Evolutionary conservation across 192 early-diverging fungal genomes (phyloP), one percentile per base, ranked within the genome.

Genomic region (Rhizophagus clarus): DNA sequence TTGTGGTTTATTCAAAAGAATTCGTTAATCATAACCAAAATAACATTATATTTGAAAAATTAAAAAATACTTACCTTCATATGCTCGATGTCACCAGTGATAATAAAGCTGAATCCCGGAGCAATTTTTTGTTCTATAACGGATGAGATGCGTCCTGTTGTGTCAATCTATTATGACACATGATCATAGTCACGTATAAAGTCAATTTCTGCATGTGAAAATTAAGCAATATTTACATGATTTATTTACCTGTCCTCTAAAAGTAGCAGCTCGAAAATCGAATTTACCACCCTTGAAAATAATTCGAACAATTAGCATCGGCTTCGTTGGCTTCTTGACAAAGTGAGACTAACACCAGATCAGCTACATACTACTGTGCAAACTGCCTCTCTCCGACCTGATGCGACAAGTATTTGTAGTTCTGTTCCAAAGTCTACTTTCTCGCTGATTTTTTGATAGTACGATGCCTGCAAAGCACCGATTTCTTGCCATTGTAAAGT

Each of bases 51-150:
- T 37, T 29, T n/a, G 29, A n/a, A 61, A n/a, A 29, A 72, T 10
- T 73, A 56, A 31, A 9, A 70, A 51, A 66, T 26, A 42, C 76
- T 66, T 82, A 86, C 92, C 91, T 97, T 97, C 75, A 94, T 88
- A 82, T 99, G 98, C 85, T 99, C 98, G 84, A 99, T 90, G 85
- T 99, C 98, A 74, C 96, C 97, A 32, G 92, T 89, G 66, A 97
- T 83, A 61, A 95, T 82, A 90, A 99, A 96, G 51, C 92, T 92
- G 80, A 99, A 91, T 42, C 96, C 96, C 42, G 96, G 96, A 3
- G 93, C 94, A 81, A 99, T 94, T 87, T 94, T 95, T 87, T 99
- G 96, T 85, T 99, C 98, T 47, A 99, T 82, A 10, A 98, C 91
- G 66, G 94, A 92, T 68, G 90, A 89, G 20, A 98, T 92, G 78